A percentile compares a stretch with the other conserved stretches of the same genome.
These are phyloP conservation scores for Lenwebbia sp. DNA, from an alignment of 345 rosid species.

Conservation along the genomic window DNA sequence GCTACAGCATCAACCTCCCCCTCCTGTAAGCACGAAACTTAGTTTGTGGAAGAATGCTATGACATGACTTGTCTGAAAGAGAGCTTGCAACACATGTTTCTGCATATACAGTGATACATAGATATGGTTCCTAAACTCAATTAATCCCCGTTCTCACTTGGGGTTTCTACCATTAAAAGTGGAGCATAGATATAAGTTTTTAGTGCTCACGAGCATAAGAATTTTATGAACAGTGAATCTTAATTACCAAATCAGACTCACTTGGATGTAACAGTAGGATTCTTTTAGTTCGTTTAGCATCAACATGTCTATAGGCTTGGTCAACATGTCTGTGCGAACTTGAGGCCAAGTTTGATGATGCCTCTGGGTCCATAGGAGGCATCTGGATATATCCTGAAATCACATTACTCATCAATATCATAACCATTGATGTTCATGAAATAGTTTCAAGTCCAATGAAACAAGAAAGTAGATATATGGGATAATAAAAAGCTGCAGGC, in stretches of 20 bases:
- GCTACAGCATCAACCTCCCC: slow-evolving; percentile 66
- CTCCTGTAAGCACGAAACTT: slow-evolving; percentile 28
- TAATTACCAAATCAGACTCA: slow-evolving; percentile 12
- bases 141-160: background rate
- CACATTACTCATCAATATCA: background rate
- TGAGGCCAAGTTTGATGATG: slow-evolving; percentile 96
- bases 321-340: slow-evolving; percentile 60
- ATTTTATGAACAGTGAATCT: background rate
- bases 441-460: background rate
- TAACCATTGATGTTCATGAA: background rate
- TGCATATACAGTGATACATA: background rate
- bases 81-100: background rate
- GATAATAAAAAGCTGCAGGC: background rate
- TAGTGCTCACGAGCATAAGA: background rate
- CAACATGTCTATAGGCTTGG: slow-evolving; percentile 71
- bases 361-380: slow-evolving; percentile 93
- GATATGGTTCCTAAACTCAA: background rate
- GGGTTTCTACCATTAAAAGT: background rate
- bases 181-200: background rate
- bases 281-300: slow-evolving; percentile 83
- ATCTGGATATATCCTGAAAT: slow-evolving; percentile 87
- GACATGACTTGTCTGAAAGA: background rate
- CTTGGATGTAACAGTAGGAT: slow-evolving; percentile 68
- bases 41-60: background rate
- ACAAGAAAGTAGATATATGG: background rate